phyloP scores from a whole-genome alignment of 106 monocot species.

The Agapanthus africanus region DNA sequence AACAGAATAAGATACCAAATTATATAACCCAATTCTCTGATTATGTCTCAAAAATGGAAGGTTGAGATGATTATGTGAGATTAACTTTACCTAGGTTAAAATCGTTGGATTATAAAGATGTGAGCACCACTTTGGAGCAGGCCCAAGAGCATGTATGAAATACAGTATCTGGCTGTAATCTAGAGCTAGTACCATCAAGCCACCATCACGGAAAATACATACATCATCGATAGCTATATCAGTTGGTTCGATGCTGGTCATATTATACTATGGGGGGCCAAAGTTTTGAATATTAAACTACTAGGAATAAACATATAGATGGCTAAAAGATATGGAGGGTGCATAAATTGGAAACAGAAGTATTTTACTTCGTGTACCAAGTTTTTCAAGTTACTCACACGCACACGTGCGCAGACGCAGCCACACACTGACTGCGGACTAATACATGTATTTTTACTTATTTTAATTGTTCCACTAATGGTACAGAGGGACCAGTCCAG shows the following conservation, averaged over 20 bases:
- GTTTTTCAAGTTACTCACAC: too few species aligned
- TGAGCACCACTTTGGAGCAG: slow-evolving; percentile 93
- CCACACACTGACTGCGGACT: too few species aligned
- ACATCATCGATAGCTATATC: slow-evolving; percentile 72
- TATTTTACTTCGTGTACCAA: too few species aligned
- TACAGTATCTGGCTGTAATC: slow-evolving; percentile 80
- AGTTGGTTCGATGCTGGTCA: slow-evolving; percentile 77
- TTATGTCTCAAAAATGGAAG: not conserved
- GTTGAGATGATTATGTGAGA: not conserved
- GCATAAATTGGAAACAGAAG: too few species aligned
- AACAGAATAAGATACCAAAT: not conserved
- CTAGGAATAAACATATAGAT: slow-evolving; percentile 7
- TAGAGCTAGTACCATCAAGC: slow-evolving; percentile 77
- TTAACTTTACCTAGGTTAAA: not conserved
- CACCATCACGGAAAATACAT: slow-evolving; percentile 70
- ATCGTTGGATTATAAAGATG: slow-evolving; percentile 80
- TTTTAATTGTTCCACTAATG: too few species aligned
- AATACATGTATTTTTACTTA: too few species aligned
- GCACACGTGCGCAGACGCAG: too few species aligned
- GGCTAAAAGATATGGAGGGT: too few species aligned
- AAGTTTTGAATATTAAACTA: too few species aligned
- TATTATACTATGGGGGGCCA: slow-evolving; percentile 54
- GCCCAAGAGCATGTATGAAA: slow-evolving; percentile 81
- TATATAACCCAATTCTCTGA: too few species aligned
- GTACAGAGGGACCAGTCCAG: too few species aligned